Conservation (phyloP, 495 filamentous ascomycete species). For the Ascobolus immersus region DNA sequence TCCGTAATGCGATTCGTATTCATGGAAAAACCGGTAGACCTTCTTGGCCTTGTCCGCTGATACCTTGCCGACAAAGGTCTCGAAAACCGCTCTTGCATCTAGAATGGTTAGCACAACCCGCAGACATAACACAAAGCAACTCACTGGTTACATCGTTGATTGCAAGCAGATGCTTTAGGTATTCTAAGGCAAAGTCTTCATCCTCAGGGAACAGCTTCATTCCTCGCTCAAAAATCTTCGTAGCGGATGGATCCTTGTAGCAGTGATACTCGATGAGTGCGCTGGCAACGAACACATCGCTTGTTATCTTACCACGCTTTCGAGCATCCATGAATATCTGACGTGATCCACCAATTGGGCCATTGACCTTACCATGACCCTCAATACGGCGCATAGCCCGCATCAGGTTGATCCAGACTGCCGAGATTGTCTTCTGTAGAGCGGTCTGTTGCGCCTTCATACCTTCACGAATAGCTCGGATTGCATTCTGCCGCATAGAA, state of each 20-base stretch:
- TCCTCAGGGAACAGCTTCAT: slow-evolving; percentile 79
- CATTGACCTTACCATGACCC: slow-evolving; percentile 54
- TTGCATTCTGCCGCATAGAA: slow-evolving; percentile 10
- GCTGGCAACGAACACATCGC: slow-evolving; percentile 77
- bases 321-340: slow-evolving; percentile 72
- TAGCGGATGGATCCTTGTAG: slow-evolving; percentile 74
- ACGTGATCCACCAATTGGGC: slow-evolving; percentile 46
- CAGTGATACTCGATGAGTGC: slow-evolving; percentile 84
- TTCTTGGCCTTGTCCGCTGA: slow-evolving; percentile 51
- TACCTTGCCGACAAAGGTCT: slow-evolving; percentile 61
- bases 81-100: slow-evolving; percentile 89
- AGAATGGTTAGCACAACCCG: slow-evolving; percentile 1
- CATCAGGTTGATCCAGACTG: slow-evolving; percentile 83
- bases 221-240: slow-evolving; percentile 85
- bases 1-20: slow-evolving; percentile 82
- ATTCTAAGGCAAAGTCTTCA: slow-evolving; percentile 73
- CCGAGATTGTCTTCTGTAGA: slow-evolving; percentile 56
- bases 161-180: slow-evolving; percentile 75
- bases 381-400: slow-evolving; percentile 81
- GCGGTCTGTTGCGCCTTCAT: slow-evolving; percentile 43
- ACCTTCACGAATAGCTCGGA: slow-evolving; percentile 42
- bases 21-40: slow-evolving; percentile 70
- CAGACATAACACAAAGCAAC: slow-evolving; percentile 15
- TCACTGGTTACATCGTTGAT: slow-evolving; percentile 82
- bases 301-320: slow-evolving; percentile 58